Evolutionary conservation across 2,329 filamentous ascomycete species (phyloP).

Genomic region (Colletotrichum sp.): DNA sequence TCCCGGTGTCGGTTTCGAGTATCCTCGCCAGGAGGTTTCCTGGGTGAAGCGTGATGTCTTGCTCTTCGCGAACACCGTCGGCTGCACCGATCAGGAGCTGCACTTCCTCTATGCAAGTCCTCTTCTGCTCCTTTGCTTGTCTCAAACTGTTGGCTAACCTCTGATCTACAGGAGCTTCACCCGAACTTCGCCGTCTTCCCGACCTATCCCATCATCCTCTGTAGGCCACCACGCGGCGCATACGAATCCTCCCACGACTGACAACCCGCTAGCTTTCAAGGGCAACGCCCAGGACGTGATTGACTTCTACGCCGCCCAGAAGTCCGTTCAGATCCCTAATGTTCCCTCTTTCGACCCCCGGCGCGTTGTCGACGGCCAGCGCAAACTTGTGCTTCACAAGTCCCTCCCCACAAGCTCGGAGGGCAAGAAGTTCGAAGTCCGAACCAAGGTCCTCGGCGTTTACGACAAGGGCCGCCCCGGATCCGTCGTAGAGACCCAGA

Average conservation of each 20-base stretch:
- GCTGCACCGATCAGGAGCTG: conserved; percentile 83
- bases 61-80: conserved; percentile 90
- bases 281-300: conserved; percentile 76
- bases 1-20: conserved; percentile 77
- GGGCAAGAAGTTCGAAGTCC: conserved; percentile 76
- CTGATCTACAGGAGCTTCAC: conserved; percentile 74
- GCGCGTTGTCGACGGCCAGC: conserved; percentile 84
- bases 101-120: conserved; percentile 84
- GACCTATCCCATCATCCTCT: conserved; percentile 83
- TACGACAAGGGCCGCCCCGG: conserved; percentile 90
- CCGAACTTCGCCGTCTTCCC: conserved; percentile 88
- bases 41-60: conserved; percentile 90
- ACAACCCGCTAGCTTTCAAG: conserved; percentile 69
- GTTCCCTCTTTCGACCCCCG: conserved; percentile 78
- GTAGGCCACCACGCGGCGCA: conserved; percentile 47
- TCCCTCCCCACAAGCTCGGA: conserved; percentile 74
- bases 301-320: conserved; percentile 80
- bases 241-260: neutral
- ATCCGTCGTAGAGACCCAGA: conserved; percentile 81
- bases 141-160: neutral
- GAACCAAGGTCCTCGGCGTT: conserved; percentile 80
- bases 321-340: conserved; percentile 70
- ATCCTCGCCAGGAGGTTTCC: conserved; percentile 74
- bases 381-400: conserved; percentile 78
- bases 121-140: neutral